Percentiles rank a stretch among this genome's conserved stretches.
phyloP scores from a whole-genome alignment of 805 yeast genomes.

The Candida nonsorbophila region DNA sequence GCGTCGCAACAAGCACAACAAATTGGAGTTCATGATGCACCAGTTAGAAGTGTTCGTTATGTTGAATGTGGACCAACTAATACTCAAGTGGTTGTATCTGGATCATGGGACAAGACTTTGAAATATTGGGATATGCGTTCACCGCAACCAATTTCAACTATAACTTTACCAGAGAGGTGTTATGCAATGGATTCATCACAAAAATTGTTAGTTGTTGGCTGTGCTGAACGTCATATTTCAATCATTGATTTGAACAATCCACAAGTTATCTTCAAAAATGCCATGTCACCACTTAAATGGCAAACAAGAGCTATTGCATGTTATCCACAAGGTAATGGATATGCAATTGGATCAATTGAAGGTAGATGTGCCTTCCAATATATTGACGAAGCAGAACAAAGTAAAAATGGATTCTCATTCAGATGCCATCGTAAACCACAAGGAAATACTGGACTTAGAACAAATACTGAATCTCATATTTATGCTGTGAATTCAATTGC shows the following conservation, averaged over 20 bases:
- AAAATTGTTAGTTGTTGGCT: conserved; percentile 83
- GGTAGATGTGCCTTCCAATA: conserved; percentile 95
- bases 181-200: conserved; percentile 83
- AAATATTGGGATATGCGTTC: conserved; percentile 93
- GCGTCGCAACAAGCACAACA: conserved; percentile 78
- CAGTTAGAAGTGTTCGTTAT: conserved; percentile 68
- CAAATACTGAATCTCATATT: conserved; percentile 51
- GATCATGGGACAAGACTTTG: conserved; percentile 95
- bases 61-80: conserved; percentile 84
- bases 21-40: conserved; percentile 79
- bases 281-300: conserved; percentile 76
- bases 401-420: conserved; percentile 75
- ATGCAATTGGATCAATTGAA: conserved; percentile 88
- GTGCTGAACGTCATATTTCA: conserved; percentile 82
- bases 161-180: conserved; percentile 84
- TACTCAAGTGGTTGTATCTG: conserved; percentile 78
- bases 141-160: conserved; percentile 74
- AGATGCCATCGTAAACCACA: conserved; percentile 85
- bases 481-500: conserved; percentile 75
- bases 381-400: conserved; percentile 75
- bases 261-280: conserved; percentile 67
- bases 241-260: conserved; percentile 81
- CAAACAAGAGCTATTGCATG: conserved; percentile 83
- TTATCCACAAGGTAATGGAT: conserved; percentile 89
- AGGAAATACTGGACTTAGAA: conserved; percentile 19